phyloP scores from a whole-genome alignment of 2,329 filamentous ascomycete species.

The Waltergamsia citrina region DNA sequence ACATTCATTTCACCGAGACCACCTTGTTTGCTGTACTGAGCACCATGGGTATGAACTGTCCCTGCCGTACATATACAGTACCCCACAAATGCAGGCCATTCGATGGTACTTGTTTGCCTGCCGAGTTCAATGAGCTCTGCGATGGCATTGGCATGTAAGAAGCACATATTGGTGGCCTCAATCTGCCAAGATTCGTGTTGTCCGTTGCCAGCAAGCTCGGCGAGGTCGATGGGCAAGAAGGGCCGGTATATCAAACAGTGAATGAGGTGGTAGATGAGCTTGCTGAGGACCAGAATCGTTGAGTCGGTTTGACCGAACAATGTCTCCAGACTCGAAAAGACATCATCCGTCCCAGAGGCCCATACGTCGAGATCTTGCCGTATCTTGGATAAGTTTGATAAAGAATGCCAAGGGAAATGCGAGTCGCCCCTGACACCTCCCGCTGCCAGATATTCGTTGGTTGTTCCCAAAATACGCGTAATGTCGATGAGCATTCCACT shows the following conservation, averaged over 20 bases:
- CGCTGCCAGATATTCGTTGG: constrained; percentile 74
- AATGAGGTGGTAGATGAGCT: constrained; percentile 77
- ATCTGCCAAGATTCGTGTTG: constrained; percentile 92
- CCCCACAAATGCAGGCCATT: constrained; percentile 80
- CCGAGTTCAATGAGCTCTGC: constrained; percentile 74
- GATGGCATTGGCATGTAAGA: constrained; percentile 78
- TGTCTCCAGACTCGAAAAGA: constrained; percentile 65
- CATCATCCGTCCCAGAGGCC: constrained; percentile 71
- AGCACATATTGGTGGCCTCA: constrained; percentile 81
- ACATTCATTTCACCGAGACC: constrained; percentile 47
- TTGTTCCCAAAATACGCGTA: constrained; percentile 70
- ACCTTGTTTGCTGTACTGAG: constrained; percentile 57
- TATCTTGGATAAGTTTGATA: constrained; percentile 80
- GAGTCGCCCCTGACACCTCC: constrained; percentile 84
- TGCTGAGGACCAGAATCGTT: constrained; percentile 71
- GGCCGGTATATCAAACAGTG: constrained; percentile 82
- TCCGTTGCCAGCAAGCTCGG: constrained; percentile 68
- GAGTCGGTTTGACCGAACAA: constrained; percentile 73
- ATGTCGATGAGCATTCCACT: constrained; percentile 80
- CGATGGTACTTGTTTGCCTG: constrained; percentile 61
- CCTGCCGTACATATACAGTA: constrained; percentile 82
- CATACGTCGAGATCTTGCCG: constrained; percentile 77
- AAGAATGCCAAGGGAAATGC: constrained; percentile 82
- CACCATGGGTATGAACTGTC: constrained; percentile 80
- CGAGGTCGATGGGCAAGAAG: constrained; percentile 75